A percentile compares a stretch with the other conserved stretches of the same genome.
These are phyloP conservation scores for Aspergillus ibericus DNA, from an alignment of 2,329 filamentous ascomycete genomes.

Conservation along the genomic window DNA sequence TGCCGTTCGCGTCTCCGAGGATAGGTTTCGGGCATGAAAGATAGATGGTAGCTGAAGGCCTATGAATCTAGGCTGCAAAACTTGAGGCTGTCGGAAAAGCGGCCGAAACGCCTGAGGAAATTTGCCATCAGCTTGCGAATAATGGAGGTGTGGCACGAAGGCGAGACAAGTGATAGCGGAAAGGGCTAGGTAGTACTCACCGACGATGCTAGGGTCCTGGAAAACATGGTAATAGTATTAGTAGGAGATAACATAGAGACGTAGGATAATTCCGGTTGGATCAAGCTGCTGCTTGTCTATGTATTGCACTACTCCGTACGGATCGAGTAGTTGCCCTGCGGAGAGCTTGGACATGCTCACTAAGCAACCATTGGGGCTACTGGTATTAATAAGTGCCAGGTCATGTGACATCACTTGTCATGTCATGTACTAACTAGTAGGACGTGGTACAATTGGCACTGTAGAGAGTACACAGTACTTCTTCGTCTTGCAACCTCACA, in stretches of 20 bases:
- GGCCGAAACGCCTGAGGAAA: slow-evolving; percentile 31
- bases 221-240: slow-evolving; percentile 28
- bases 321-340: slow-evolving; percentile 4
- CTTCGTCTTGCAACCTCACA: no score
- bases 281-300: background rate
- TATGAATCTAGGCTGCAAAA: slow-evolving; percentile 22
- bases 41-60: slow-evolving; percentile 40
- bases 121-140: slow-evolving; percentile 11
- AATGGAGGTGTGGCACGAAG: background rate
- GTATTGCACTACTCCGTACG: no score
- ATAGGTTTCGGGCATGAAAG: slow-evolving; percentile 64
- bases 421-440: no score
- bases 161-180: background rate
- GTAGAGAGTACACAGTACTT: no score
- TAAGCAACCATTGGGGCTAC: background rate
- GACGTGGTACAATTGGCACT: no score
- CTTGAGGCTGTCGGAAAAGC: slow-evolving; percentile 25
- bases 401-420: no score
- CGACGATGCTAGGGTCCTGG: slow-evolving; percentile 22
- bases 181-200: slow-evolving; percentile 12
- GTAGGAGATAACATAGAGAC: background rate
- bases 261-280: background rate
- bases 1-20: slow-evolving; percentile 72
- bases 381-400: background rate
- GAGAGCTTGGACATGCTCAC: background rate